These are phyloP conservation scores for Irineochytrium annulatum DNA, from an alignment of 192 early-diverging fungal genomes.

Conservation along the genomic window DNA sequence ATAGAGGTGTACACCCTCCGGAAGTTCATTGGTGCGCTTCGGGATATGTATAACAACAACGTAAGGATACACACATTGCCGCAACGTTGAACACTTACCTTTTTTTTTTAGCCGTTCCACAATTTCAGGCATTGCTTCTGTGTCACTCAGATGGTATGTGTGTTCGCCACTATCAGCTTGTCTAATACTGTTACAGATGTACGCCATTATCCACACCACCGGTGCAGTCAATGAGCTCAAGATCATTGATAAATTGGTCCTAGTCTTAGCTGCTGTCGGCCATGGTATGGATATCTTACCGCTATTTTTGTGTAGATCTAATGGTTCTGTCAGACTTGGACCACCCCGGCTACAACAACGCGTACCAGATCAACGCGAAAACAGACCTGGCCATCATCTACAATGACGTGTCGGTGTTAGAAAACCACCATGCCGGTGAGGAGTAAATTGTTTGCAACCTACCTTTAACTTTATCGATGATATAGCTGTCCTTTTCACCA, in stretches of 20 bases:
- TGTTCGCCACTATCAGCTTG: not conserved
- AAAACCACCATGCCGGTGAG: slow-evolving; percentile 44
- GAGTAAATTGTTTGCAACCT: not conserved
- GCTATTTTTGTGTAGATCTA: not conserved
- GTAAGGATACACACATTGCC: slow-evolving; percentile 7
- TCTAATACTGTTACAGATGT: slow-evolving; percentile 29
- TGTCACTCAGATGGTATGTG: slow-evolving; percentile 48
- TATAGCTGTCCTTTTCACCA: slow-evolving; percentile 42
- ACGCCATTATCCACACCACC: slow-evolving; percentile 38
- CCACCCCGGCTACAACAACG: slow-evolving; percentile 45
- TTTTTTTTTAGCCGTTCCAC: slow-evolving; percentile 40
- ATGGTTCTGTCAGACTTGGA: slow-evolving; percentile 15
- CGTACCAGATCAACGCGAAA: slow-evolving; percentile 44
- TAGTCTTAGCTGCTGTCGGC: slow-evolving; percentile 32
- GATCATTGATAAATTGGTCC: slow-evolving; percentile 36
- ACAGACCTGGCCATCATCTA: slow-evolving; percentile 49
- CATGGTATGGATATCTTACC: slow-evolving; percentile 11
- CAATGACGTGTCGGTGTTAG: slow-evolving; percentile 54
- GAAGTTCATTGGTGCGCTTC: slow-evolving; percentile 32
- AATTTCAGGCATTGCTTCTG: slow-evolving; percentile 55
- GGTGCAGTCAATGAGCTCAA: slow-evolving; percentile 30
- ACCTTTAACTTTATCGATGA: not conserved
- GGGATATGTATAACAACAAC: slow-evolving; percentile 42
- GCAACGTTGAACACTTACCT: not conserved
- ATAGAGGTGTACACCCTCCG: slow-evolving; percentile 31